These are phyloP conservation scores for Funneliformis caledonium DNA, from an alignment of 371 early-diverging fungal genomes.

Conservation along the genomic window DNA sequence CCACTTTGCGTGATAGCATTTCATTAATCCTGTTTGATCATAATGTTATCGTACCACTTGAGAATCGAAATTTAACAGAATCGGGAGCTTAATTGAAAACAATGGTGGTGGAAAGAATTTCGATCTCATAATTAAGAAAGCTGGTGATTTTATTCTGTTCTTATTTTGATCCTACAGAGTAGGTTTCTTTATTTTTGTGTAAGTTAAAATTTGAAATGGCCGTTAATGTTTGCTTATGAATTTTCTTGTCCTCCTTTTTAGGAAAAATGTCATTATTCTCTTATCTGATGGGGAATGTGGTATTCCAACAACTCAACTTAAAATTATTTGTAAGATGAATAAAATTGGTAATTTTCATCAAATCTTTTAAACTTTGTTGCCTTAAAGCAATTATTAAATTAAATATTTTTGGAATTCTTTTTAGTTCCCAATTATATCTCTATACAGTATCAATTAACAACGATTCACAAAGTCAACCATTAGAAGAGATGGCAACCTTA, in stretches of 20 bases:
- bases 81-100: not conserved
- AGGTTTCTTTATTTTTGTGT: not conserved
- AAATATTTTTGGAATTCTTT: not conserved
- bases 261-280: conserved; percentile 27
- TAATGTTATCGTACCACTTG: not conserved
- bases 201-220: not conserved
- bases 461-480: not conserved
- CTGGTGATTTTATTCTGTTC: not conserved
- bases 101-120: conserved; percentile 19
- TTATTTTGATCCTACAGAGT: conserved; percentile 9
- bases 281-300: conserved; percentile 23
- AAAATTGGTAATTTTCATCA: conserved; percentile 1
- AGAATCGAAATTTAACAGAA: conserved; percentile 10
- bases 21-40: conserved; percentile 8
- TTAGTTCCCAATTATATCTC: conserved; percentile 17
- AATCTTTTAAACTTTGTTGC: not conserved
- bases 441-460: conserved; percentile 4
- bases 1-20: not conserved
- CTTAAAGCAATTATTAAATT: too few species aligned
- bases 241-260: not conserved
- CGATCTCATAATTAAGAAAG: conserved; percentile 9
- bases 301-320: not conserved
- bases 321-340: conserved; percentile 1
- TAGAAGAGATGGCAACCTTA: conserved; percentile 25
- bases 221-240: not conserved